Conservation (phyloP, 148 eudicot species). For the Diospyros lotus region DNA sequence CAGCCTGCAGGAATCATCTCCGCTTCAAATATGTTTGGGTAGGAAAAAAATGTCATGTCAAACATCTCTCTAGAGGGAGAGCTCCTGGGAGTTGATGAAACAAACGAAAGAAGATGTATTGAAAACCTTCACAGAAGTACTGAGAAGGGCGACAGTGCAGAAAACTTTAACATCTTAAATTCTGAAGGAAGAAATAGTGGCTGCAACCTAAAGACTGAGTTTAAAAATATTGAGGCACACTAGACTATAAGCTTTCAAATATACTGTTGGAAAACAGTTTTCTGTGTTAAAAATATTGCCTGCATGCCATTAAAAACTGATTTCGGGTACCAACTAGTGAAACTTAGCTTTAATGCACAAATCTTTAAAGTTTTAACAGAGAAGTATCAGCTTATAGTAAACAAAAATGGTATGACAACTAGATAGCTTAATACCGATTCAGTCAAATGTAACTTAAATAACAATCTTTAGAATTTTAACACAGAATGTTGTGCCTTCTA, state of each 20-base stretch:
- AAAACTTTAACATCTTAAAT: background rate
- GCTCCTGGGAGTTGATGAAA: background rate
- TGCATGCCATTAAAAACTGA: background rate
- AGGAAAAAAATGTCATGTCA: background rate
- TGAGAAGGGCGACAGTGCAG: background rate
- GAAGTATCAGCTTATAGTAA: no score
- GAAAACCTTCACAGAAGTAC: background rate
- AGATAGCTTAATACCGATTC: no score
- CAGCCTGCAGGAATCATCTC: background rate
- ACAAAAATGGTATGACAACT: no score
- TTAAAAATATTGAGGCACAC: background rate
- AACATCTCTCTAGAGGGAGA: background rate
- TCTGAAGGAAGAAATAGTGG: background rate
- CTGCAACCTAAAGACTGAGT: no score
- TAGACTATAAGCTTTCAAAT: background rate
- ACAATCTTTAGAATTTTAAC: no score
- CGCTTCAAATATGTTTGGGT: background rate
- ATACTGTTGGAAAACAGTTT: background rate
- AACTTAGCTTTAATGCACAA: background rate
- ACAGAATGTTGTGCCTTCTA: background rate
- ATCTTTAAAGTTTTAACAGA: background rate
- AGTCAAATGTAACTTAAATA: no score
- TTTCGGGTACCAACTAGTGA: background rate
- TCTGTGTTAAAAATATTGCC: conserved; percentile 2
- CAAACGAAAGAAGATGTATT: background rate